phyloP scores from a whole-genome alignment of 108 stramenopile species.

The Stephanodiscus minutulus region DNA sequence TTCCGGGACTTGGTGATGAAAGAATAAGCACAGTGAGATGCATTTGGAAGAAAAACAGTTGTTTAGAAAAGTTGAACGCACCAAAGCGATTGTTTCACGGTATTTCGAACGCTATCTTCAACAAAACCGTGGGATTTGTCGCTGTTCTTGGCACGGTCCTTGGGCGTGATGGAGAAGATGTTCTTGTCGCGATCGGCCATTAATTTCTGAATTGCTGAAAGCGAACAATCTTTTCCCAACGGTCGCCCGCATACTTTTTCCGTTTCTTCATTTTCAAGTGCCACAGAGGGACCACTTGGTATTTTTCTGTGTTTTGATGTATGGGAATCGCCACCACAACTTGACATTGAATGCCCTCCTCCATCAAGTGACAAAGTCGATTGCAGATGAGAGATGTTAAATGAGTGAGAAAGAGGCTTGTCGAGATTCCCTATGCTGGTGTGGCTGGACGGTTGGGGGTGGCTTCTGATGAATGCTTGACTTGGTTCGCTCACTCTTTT shows the following conservation, averaged over 20 bases:
- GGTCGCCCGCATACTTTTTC: constrained; percentile 6
- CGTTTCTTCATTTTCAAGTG: constrained; percentile 2
- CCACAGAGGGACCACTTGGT: neutral
- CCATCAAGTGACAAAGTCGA: constrained; percentile 39
- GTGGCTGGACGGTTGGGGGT: constrained; percentile 25
- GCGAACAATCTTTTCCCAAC: neutral
- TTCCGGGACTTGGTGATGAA: constrained; percentile 9
- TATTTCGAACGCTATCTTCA: constrained; percentile 11
- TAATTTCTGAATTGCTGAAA: constrained; percentile 18
- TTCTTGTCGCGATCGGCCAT: constrained; percentile 40
- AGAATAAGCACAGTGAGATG: neutral
- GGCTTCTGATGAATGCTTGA: constrained; percentile 8
- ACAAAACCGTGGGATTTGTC: constrained; percentile 3
- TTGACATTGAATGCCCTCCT: constrained; percentile 7
- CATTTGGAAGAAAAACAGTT: neutral
- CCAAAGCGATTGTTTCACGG: constrained; percentile 21
- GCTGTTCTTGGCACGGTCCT: neutral
- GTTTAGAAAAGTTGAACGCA: constrained; percentile 5
- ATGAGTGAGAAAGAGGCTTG: constrained; percentile 8
- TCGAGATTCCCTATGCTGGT: constrained; percentile 25
- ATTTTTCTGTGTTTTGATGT: constrained; percentile 5
- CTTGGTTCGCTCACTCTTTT: constrained; percentile 18
- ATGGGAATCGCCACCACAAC: constrained; percentile 6
- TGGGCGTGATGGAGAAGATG: constrained; percentile 15
- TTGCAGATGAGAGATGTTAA: constrained; percentile 25